Conservation (phyloP, 768 basidiomycete species). For the Lactifluus subvellereus region DNA sequence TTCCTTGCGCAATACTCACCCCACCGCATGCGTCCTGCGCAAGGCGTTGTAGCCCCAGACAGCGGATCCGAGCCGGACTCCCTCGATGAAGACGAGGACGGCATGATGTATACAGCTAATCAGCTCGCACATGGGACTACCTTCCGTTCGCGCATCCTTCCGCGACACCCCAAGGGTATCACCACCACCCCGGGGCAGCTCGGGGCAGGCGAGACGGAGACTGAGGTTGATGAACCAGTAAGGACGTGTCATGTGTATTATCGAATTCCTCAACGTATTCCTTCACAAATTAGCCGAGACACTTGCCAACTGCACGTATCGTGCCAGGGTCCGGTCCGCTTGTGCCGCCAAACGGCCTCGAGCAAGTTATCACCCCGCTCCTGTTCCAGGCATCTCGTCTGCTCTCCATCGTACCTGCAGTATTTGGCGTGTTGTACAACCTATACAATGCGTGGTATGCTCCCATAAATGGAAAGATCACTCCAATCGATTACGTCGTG, state of each 20-base stretch:
- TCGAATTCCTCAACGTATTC: slow-evolving; percentile 3
- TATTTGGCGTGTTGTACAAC: slow-evolving; percentile 60
- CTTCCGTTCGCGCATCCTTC: slow-evolving; percentile 22
- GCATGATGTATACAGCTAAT: slow-evolving; percentile 18
- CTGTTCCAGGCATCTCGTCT: slow-evolving; percentile 68
- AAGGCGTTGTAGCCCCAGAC: slow-evolving; percentile 8
- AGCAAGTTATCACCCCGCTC: slow-evolving; percentile 46
- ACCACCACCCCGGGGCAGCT: slow-evolving; percentile 54
- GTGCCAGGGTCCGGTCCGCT: slow-evolving; percentile 44
- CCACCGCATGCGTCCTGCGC: slow-evolving; percentile 10
- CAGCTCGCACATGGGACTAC: slow-evolving; percentile 7
- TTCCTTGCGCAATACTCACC: slow-evolving; percentile 16
- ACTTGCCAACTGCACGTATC: slow-evolving; percentile 65
- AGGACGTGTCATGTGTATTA: slow-evolving; percentile 29
- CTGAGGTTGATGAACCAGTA: slow-evolving; percentile 72
- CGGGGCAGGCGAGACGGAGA: slow-evolving; percentile 74
- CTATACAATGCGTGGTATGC: slow-evolving; percentile 47
- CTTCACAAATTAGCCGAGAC: slow-evolving; percentile 42
- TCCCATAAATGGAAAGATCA: slow-evolving; percentile 32
- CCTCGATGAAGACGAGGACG: slow-evolving; percentile 12
- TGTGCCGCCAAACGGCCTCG: slow-evolving; percentile 43
- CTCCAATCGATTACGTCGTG: slow-evolving; percentile 58
- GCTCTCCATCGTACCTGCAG: slow-evolving; percentile 66
- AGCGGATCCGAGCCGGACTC: slow-evolving; percentile 19
- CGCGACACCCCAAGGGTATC: slow-evolving; percentile 33